Evolutionary conservation across 176 grass and related monocot species (phyloP).

Genomic region (Otatea glauca): DNA sequence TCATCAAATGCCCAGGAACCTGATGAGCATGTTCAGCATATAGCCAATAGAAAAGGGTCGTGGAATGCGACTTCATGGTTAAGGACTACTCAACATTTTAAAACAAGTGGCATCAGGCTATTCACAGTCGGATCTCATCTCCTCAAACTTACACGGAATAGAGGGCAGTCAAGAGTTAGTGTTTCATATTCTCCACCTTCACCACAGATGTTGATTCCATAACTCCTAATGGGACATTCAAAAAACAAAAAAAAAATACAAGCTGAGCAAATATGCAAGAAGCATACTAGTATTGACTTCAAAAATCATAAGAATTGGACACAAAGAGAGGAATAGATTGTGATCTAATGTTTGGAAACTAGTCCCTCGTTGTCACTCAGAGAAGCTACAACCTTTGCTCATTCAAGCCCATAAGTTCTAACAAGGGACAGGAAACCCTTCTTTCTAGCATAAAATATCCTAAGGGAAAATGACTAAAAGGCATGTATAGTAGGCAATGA

Average conservation of each 20-base stretch:
- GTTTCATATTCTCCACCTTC: conserved; percentile 99
- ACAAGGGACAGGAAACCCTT: not conserved
- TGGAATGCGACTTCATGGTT: not conserved
- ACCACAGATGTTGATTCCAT: conserved; percentile 96
- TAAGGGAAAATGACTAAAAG: not conserved
- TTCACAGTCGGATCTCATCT: conserved; percentile 26
- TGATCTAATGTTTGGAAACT: not conserved
- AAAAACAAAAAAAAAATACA: conserved; percentile 49
- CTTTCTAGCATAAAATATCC: conserved; percentile 12
- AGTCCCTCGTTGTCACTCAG: not conserved
- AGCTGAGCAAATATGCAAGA: not conserved
- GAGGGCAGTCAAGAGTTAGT: conserved; percentile 96
- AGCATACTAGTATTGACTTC: conserved; percentile 22
- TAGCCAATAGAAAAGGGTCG: not conserved
- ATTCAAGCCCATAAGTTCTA: not conserved
- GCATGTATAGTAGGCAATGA: not conserved
- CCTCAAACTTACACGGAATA: conserved; percentile 79
- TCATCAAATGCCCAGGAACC: not conserved
- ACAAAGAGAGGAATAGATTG: conserved; percentile 17
- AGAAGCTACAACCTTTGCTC: not conserved
- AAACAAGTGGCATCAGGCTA: conserved; percentile 16
- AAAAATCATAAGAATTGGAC: conserved; percentile 15
- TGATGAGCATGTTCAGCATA: conserved; percentile 1
- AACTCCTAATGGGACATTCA: conserved; percentile 64
- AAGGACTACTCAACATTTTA: conserved; percentile 13